Evolutionary conservation across 2,329 filamentous ascomycete genomes (phyloP), one percentile per base, ranked within the genome.

Genomic region (Zymoseptoria ardabiliae): DNA sequence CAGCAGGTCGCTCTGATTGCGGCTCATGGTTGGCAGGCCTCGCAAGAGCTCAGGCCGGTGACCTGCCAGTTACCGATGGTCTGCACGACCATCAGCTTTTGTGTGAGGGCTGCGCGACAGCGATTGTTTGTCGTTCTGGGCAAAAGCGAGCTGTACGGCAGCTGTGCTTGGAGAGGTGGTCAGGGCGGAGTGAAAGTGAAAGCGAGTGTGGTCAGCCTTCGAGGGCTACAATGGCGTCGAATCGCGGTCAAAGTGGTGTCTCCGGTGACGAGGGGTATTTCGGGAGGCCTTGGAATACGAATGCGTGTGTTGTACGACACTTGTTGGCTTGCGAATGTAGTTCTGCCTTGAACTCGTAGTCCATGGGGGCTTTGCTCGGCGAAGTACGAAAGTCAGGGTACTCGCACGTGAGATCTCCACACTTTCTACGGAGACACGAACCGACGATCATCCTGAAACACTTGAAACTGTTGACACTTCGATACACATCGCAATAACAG

Each of bases 1-100:
- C 59, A 92, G 81, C 62, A 91, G 82, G 68, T 78, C 74, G 56
- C 74, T 66, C 68, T 71, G 74, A 63, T 72, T 71, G 21, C 48
- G 57, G 55, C 59, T 58, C 54, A 66, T 72, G 71, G 76, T 74
- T 72, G 50, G 22, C 22, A 28, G 51, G 57, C 53, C 56, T 53
- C 49, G 53, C 54, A 22, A 55, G 52, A 48, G 21, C 41, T 53
- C 30, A 58, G 30, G 51, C 57, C 58, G 58, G 56, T 60, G 60
- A 56, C 62, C 54, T 58, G 60, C 63, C 61, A 57, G 56, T 54
- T 57, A 53, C 54, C 52, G 57, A 25, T 49, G 60, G 45, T 56
- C 50, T 41, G 57, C 58, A 54, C 50, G 55, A 62, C 60, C 62
- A 64, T 64, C 62, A 20, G 48, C 53, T 45, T 35, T 35, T 35